Evolutionary conservation across 768 basidiomycete species (phyloP).

Genomic region (Pulveroboletus sp.): DNA sequence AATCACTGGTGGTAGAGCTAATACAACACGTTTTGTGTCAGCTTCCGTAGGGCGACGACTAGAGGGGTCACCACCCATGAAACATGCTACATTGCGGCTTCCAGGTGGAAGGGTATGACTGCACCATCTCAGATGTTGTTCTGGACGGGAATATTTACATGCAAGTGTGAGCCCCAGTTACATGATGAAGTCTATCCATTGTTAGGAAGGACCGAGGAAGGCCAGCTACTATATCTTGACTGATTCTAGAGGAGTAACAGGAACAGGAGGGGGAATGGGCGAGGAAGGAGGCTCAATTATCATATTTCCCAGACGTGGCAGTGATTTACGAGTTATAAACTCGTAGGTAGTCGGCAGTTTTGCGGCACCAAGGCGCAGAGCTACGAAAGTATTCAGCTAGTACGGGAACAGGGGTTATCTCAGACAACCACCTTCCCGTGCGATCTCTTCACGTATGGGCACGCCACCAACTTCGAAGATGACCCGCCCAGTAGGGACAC

Average conservation of each 20-base stretch:
- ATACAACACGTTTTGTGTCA: neutral
- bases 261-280: constrained; percentile 5
- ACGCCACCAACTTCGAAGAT: constrained; percentile 91
- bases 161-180: neutral
- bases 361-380: constrained; percentile 79
- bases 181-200: constrained; percentile 4
- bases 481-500: constrained; percentile 83
- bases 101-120: neutral
- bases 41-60: neutral
- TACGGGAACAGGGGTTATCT: neutral
- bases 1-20: neutral
- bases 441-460: constrained; percentile 87
- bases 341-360: constrained; percentile 88
- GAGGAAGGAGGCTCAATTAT: constrained; percentile 40
- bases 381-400: constrained; percentile 36
- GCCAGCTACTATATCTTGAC: constrained; percentile 7
- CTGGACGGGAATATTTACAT: neutral
- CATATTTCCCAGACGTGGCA: constrained; percentile 70
- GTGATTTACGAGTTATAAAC: constrained; percentile 66
- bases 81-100: neutral
- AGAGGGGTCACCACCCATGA: neutral
- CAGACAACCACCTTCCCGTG: constrained; percentile 68
- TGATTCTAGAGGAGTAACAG: constrained; percentile 11
- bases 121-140: neutral
- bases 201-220: neutral